Evolutionary conservation across 345 rosid species (phyloP).

Genomic region (Raphanus sativus): DNA sequence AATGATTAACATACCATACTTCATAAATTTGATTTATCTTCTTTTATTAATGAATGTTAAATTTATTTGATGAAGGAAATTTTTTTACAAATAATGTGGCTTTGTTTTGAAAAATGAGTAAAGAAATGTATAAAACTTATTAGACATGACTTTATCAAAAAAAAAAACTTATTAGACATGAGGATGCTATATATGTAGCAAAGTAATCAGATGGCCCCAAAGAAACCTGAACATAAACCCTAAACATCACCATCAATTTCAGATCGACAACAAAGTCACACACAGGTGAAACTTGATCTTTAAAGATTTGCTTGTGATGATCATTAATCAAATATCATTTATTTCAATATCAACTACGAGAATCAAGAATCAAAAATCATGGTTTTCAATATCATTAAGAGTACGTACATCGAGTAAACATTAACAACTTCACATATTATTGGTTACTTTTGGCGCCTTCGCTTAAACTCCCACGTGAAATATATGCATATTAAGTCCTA

Average conservation of each 20-base stretch:
- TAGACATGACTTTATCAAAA: no score
- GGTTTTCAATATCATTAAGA: not conserved
- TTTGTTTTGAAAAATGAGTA: not conserved
- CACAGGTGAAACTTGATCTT: conserved; percentile 17
- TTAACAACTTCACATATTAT: not conserved
- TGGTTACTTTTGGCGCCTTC: not conserved
- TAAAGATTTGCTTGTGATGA: conserved; percentile 35
- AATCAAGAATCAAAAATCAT: conserved; percentile 9
- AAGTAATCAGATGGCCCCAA: not conserved
- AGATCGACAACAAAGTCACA: conserved; percentile 22
- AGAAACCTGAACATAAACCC: conserved; percentile 3
- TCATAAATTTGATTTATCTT: no score
- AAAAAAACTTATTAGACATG: no score
- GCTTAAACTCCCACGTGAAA: not conserved
- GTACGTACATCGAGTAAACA: conserved; percentile 7
- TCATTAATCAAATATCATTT: conserved; percentile 18
- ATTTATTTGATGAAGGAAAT: not conserved
- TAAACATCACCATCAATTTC: conserved; percentile 23
- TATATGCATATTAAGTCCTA: not conserved
- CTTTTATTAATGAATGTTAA: not conserved
- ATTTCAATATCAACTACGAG: not conserved
- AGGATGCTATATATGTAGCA: not conserved
- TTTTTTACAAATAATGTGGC: not conserved
- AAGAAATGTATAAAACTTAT: not conserved
- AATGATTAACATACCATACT: no score